Evolutionary conservation across 164 flowering plant genomes (phyloP).

Genomic region (Stephania cephalantha): DNA sequence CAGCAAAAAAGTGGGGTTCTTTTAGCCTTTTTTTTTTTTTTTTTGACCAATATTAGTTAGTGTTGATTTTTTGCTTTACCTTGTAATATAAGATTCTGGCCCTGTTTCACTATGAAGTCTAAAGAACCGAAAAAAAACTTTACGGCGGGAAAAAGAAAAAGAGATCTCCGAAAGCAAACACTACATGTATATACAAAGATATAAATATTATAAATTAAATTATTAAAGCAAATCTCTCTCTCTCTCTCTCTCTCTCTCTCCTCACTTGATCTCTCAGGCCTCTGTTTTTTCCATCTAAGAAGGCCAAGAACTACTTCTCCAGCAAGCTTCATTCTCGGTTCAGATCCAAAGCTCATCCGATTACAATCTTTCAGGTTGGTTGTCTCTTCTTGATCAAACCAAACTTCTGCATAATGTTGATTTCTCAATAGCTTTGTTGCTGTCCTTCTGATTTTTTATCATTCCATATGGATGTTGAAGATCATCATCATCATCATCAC

Average conservation of each 20-base stretch:
- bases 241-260: background rate
- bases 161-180: background rate
- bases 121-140: background rate
- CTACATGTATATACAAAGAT: background rate
- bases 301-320: conserved; percentile 1
- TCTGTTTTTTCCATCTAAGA: conserved; percentile 8
- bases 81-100: conserved; percentile 2
- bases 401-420: too few species aligned
- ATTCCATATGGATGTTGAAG: background rate
- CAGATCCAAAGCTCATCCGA: background rate
- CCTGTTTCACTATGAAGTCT: background rate
- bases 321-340: background rate
- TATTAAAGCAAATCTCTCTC: background rate
- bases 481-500: background rate
- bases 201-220: background rate
- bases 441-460: background rate
- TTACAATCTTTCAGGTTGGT: conserved; percentile 3
- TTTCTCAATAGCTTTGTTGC: too few species aligned
- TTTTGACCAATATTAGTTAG: too few species aligned
- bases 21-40: too few species aligned
- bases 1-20: too few species aligned
- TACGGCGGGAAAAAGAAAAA: conserved; percentile 10
- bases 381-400: background rate
- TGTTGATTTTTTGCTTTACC: background rate
- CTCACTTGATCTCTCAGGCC: background rate